Conservation (phyloP, 1,284 basidiomycete genomes). For the Fomitiporia mediterranea region DNA sequence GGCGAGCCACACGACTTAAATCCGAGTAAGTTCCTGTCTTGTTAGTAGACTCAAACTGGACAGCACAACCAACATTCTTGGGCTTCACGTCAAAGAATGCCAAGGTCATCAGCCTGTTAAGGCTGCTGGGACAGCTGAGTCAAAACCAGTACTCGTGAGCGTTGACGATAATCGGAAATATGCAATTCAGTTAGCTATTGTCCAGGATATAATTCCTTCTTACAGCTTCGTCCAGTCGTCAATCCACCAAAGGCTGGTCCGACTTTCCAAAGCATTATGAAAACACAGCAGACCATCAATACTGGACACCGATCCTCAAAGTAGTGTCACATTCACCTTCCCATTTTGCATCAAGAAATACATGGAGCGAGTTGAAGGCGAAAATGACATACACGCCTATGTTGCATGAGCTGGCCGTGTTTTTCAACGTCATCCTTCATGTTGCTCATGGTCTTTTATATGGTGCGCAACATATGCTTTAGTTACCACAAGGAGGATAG, state of each 20-base stretch:
- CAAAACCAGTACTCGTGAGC: slow-evolving; percentile 86
- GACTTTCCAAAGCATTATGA: slow-evolving; percentile 82
- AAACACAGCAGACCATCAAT: slow-evolving; percentile 96
- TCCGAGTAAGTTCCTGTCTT: slow-evolving; percentile 63
- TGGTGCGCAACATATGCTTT: no score
- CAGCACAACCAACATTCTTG: no score
- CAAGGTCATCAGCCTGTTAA: slow-evolving; percentile 90
- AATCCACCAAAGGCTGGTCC: not conserved
- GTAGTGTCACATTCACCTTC: slow-evolving; percentile 89
- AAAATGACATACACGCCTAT: slow-evolving; percentile 74
- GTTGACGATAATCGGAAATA: slow-evolving; percentile 98
- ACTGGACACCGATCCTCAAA: slow-evolving; percentile 91
- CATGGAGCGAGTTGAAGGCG: slow-evolving; percentile 86
- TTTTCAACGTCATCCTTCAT: no score
- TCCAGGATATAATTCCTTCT: slow-evolving; percentile 55
- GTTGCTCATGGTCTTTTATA: no score
- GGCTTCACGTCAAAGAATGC: slow-evolving; percentile 99
- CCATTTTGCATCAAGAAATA: slow-evolving; percentile 95
- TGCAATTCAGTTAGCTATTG: slow-evolving; percentile 96
- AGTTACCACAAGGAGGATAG: no score
- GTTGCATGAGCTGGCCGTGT: slow-evolving; percentile 63
- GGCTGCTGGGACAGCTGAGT: slow-evolving; percentile 91
- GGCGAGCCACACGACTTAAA: slow-evolving; percentile 90
- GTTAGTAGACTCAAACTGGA: no score
- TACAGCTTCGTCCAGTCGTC: not conserved